Evolutionary conservation across 2,329 filamentous ascomycete genomes (phyloP).

Genomic region (Fonsecaea nubica): DNA sequence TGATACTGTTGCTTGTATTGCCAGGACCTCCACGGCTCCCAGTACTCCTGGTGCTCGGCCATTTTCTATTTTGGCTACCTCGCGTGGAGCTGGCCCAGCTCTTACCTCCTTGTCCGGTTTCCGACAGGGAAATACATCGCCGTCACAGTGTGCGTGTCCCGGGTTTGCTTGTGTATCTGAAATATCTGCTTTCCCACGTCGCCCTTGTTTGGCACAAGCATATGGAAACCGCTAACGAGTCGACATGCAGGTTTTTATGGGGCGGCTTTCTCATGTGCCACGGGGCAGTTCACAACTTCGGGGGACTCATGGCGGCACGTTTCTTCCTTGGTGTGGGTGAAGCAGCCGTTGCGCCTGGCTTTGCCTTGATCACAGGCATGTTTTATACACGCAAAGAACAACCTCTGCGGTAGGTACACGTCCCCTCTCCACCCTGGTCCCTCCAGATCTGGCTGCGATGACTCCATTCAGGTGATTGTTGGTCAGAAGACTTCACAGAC

Average conservation of each 20-base stretch:
- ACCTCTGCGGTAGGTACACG: slow-evolving; percentile 35
- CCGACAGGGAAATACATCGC: slow-evolving; percentile 43
- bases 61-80: slow-evolving; percentile 45
- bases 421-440: neutral
- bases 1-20: slow-evolving; percentile 1
- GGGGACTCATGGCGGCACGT: slow-evolving; percentile 49
- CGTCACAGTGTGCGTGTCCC: slow-evolving; percentile 31
- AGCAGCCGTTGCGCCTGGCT: slow-evolving; percentile 46
- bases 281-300: slow-evolving; percentile 42
- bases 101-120: slow-evolving; percentile 40
- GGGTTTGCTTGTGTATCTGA: neutral
- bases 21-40: slow-evolving; percentile 41
- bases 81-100: slow-evolving; percentile 43
- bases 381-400: slow-evolving; percentile 48
- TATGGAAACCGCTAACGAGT: neutral
- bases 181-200: neutral
- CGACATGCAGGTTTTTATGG: slow-evolving; percentile 40
- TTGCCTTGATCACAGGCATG: slow-evolving; percentile 51
- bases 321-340: slow-evolving; percentile 54
- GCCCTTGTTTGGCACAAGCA: neutral
- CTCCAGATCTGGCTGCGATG: neutral
- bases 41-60: slow-evolving; percentile 44
- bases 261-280: slow-evolving; percentile 46
- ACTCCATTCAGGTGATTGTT: neutral
- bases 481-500: neutral